Evolutionary conservation across 2,329 filamentous ascomycete species (phyloP).

Genomic region (Stemphylium vesicarium): DNA sequence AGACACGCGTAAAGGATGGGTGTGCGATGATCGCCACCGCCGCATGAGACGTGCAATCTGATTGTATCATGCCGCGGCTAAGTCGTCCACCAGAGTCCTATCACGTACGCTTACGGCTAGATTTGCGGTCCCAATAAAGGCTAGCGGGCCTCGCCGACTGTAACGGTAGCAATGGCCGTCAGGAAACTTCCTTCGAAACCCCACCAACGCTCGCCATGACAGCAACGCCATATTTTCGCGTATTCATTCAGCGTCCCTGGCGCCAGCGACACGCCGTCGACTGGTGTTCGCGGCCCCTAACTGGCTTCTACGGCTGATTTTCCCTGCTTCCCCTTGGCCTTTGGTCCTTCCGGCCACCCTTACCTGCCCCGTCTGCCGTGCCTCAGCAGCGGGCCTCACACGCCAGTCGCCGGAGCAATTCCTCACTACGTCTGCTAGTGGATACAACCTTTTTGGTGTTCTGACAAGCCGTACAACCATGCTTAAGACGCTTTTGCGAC

Average conservation of each 20-base stretch:
- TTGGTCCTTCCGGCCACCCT: conserved; percentile 34
- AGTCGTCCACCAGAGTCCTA: conserved; percentile 21
- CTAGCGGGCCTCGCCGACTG: conserved; percentile 35
- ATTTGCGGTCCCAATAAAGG: conserved; percentile 15
- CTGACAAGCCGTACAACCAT: conserved; percentile 49
- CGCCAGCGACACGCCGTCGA: conserved; percentile 26
- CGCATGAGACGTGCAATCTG: conserved; percentile 28
- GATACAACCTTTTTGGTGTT: conserved; percentile 49
- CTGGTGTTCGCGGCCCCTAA: conserved; percentile 15
- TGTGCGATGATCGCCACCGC: conserved; percentile 14
- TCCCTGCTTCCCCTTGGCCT: conserved; percentile 14
- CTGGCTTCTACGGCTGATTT: conserved; percentile 11
- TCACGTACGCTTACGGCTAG: conserved; percentile 20
- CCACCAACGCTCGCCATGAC: conserved; percentile 37
- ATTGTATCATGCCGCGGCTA: conserved; percentile 34
- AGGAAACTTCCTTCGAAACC: conserved; percentile 35
- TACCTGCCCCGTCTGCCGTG: conserved; percentile 39
- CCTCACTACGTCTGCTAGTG: conserved; percentile 43
- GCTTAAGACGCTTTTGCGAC: conserved; percentile 47
- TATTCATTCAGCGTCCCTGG: conserved; percentile 30
- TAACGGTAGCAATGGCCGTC: conserved; percentile 43
- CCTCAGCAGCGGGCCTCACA: conserved; percentile 32
- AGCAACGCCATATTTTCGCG: conserved; percentile 29
- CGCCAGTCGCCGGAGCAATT: conserved; percentile 39
- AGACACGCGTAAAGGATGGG: neutral